A percentile compares a stretch with the other conserved stretches of the same genome.
Evolutionary conservation across 2,329 filamentous ascomycete genomes (phyloP).

Genomic region (Stagonosporopsis chrysanthemi): DNA sequence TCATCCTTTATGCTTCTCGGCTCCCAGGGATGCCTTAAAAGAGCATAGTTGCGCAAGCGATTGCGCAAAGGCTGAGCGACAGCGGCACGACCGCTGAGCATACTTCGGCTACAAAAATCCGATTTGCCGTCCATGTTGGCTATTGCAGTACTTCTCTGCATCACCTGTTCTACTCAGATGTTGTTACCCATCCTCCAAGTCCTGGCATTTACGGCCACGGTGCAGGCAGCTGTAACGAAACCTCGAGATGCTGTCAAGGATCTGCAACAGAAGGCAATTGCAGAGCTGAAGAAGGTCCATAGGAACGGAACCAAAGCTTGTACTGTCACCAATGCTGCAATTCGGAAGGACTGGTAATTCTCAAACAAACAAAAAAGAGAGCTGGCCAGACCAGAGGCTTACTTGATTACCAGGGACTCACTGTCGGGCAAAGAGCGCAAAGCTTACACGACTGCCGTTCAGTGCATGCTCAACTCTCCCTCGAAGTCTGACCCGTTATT

Average conservation of each 20-base stretch:
- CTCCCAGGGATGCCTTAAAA: neutral
- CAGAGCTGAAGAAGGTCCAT: constrained; percentile 17
- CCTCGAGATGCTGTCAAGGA: constrained; percentile 20
- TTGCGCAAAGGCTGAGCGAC: neutral
- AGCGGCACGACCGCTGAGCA: neutral
- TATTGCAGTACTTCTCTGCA: neutral
- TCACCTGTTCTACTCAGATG: neutral
- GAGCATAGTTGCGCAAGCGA: neutral
- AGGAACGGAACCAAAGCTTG: constrained; percentile 15
- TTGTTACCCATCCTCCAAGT: constrained; percentile 6
- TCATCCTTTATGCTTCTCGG: constrained; percentile 1
- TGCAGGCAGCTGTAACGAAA: constrained; percentile 17
- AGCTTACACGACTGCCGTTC: constrained; percentile 30
- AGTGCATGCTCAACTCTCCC: constrained; percentile 27
- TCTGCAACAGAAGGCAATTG: constrained; percentile 24
- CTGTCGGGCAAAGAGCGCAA: constrained; percentile 20
- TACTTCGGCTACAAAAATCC: neutral
- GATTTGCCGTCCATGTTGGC: neutral
- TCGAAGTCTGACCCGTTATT: constrained; percentile 19
- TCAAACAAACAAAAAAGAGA: neutral
- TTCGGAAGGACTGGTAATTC: constrained; percentile 26
- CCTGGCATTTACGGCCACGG: constrained; percentile 18
- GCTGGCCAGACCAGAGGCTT: neutral
- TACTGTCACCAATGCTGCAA: constrained; percentile 17
- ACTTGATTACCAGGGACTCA: neutral